Conservation (phyloP, 495 filamentous ascomycete genomes). For the Glonium stellatum region DNA sequence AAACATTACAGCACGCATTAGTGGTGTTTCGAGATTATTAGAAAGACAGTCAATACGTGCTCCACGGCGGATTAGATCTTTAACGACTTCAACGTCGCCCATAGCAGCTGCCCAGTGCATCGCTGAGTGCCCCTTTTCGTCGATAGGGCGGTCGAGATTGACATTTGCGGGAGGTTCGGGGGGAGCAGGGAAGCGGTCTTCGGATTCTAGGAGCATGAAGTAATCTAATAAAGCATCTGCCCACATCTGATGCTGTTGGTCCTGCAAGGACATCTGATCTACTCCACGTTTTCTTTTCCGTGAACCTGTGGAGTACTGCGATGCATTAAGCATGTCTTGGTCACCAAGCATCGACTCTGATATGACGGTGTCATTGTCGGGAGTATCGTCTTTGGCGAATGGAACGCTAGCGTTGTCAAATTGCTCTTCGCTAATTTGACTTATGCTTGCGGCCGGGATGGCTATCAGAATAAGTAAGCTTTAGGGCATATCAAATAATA, state of each 20-base stretch:
- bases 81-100: slow-evolving; percentile 89
- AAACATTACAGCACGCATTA: slow-evolving; percentile 91
- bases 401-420: slow-evolving; percentile 48
- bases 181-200: slow-evolving; percentile 57
- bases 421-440: slow-evolving; percentile 42
- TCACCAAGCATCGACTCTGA: slow-evolving; percentile 78
- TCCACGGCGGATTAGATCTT: slow-evolving; percentile 68
- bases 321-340: slow-evolving; percentile 62
- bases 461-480: background rate
- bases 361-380: slow-evolving; percentile 70
- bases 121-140: slow-evolving; percentile 79
- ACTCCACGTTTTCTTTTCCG: slow-evolving; percentile 69
- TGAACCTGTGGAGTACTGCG: slow-evolving; percentile 58
- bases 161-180: slow-evolving; percentile 76
- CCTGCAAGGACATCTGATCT: slow-evolving; percentile 55
- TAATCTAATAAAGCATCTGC: slow-evolving; percentile 90
- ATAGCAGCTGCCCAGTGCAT: slow-evolving; percentile 98
- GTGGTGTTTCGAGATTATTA: slow-evolving; percentile 78
- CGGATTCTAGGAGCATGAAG: slow-evolving; percentile 73
- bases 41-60: slow-evolving; percentile 63
- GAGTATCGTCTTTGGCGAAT: slow-evolving; percentile 73
- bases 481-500: background rate
- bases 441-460: background rate
- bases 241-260: slow-evolving; percentile 82
- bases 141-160: slow-evolving; percentile 80